Conservation (phyloP, 768 basidiomycete species). For the Lanmaoa rubissima region DNA sequence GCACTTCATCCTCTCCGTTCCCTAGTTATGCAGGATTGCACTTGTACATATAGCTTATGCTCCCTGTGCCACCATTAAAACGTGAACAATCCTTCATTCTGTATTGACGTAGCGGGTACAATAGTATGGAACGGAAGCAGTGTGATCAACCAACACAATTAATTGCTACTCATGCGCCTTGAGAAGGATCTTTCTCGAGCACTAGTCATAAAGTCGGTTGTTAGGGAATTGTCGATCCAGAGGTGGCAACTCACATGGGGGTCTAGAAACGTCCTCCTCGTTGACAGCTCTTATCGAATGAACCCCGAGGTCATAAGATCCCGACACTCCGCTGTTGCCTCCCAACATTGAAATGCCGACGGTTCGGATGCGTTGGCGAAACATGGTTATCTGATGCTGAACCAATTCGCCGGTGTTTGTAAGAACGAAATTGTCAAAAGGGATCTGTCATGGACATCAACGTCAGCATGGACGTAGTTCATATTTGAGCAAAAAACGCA, state of each 20-base stretch:
- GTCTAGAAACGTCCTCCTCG: constrained; percentile 54
- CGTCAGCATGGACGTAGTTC: neutral
- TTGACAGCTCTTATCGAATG: constrained; percentile 82
- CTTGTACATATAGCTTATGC: constrained; percentile 29
- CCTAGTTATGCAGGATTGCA: constrained; percentile 10
- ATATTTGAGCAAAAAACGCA: constrained; percentile 7
- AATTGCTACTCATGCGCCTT: constrained; percentile 16
- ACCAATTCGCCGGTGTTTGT: constrained; percentile 74
- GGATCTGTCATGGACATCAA: constrained; percentile 52
- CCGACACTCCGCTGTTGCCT: constrained; percentile 71
- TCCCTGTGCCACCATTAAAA: constrained; percentile 5
- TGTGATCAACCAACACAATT: neutral
- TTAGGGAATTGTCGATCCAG: neutral
- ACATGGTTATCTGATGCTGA: constrained; percentile 71
- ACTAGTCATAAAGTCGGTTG: constrained; percentile 6
- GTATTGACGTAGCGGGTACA: neutral
- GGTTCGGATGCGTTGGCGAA: constrained; percentile 69
- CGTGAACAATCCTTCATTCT: neutral
- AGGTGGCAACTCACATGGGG: constrained; percentile 26
- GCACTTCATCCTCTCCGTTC: constrained; percentile 1
- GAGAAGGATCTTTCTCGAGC: constrained; percentile 28
- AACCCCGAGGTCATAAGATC: constrained; percentile 79
- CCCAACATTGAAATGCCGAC: constrained; percentile 88
- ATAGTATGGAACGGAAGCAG: neutral
- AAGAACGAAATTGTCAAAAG: constrained; percentile 71